Percentiles rank a stretch among this genome's conserved stretches.
These are phyloP conservation scores for Rhizoclosmatium globosum DNA, from an alignment of 192 early-diverging fungal genomes.

Conservation along the genomic window DNA sequence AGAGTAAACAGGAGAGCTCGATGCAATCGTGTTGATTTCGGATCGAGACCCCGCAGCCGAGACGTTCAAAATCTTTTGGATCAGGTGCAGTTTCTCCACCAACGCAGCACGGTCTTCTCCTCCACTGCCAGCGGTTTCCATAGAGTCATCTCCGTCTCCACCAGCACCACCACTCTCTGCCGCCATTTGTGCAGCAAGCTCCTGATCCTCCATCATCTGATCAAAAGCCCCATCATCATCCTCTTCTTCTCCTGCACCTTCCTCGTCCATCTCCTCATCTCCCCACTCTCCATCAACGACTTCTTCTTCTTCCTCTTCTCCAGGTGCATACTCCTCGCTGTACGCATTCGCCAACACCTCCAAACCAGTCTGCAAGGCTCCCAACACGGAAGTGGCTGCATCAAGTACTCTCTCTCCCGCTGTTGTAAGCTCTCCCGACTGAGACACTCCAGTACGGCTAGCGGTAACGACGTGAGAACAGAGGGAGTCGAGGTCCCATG, in stretches of 20 bases:
- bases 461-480: not conserved
- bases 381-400: slow-evolving; percentile 39
- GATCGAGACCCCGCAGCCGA: not conserved
- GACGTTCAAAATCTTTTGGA: slow-evolving; percentile 2
- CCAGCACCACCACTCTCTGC: slow-evolving; percentile 18
- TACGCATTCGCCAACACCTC: slow-evolving; percentile 88
- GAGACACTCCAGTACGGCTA: not conserved
- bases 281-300: slow-evolving; percentile 41
- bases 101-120: not conserved
- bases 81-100: not conserved
- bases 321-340: slow-evolving; percentile 66
- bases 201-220: slow-evolving; percentile 40
- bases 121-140: not conserved
- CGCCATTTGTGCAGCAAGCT: slow-evolving; percentile 8
- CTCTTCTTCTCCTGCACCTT: slow-evolving; percentile 49
- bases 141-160: slow-evolving; percentile 4
- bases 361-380: slow-evolving; percentile 73
- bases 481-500: not conserved
- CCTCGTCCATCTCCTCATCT: slow-evolving; percentile 38
- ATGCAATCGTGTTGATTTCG: not conserved
- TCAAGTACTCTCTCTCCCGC: slow-evolving; percentile 9
- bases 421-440: slow-evolving; percentile 24
- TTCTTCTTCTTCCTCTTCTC: slow-evolving; percentile 53
- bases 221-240: slow-evolving; percentile 53
- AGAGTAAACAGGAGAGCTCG: not conserved